Base-by-base conservation (phyloP, 805 yeast genomes). In the Candida multigemmis region DNA sequence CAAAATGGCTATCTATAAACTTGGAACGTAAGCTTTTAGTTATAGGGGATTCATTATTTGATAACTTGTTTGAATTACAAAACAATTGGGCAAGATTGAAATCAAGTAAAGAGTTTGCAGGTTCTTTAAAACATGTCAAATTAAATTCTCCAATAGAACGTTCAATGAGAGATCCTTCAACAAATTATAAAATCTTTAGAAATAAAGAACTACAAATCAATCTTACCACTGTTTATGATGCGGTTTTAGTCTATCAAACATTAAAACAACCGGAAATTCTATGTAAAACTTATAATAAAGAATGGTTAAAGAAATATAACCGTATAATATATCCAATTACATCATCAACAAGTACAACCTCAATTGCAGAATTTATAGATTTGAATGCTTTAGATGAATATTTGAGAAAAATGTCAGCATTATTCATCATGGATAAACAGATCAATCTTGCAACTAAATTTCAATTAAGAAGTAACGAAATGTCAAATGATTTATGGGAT, bases 81-180 rank as follows among this genome's bases (percentile, higher is more conserved):
- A 59, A 65, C 10, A 60, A 64, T 21, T 83, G 93, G 89, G 61
- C 65, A 19, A 35, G 48, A 2, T 56, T 58, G 36, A 74, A 68
- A 33, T 42, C 55, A 5, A 44, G 55, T 6, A 66, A 68, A 32
- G 58, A 60, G 17, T 35, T 44, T 3, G n/a, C 31, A 2, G 26
- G 32, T 8, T 61, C 77, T 26, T 49, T 60, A 4, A 55, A 68
- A 6, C 83, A 72, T 48, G n/a, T n/a, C n/a, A 76, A 80, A 41
- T 69, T 89, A 37, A 87, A 87, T 48, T 82, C 96, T 0, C 82
- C 94, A 0, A 82, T 87, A 4, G 97, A 89, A 49, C 51, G 71
- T 6, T 73, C 94, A 5, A 60, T 85, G 45, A 65, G 96, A 41
- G 74, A 72, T 23, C 65, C 77, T 0, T 55, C 58, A 27, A 47